phyloP scores from a whole-genome alignment of 2,329 filamentous ascomycete genomes.

The Penicillium sclerotiorum region DNA sequence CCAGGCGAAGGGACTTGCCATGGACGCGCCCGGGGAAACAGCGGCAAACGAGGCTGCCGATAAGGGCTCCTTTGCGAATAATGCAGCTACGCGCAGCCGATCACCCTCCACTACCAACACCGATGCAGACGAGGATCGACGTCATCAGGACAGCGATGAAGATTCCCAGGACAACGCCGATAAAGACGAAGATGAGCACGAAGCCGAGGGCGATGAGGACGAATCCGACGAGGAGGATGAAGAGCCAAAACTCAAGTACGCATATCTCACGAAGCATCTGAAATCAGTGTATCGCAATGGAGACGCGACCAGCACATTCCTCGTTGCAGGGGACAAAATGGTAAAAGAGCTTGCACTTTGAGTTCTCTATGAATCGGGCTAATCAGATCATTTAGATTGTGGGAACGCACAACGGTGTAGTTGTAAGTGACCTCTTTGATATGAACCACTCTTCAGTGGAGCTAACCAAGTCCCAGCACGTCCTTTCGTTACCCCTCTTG shows the following conservation, averaged over 20 bases:
- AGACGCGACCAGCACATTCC: constrained; percentile 88
- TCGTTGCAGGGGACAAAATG: constrained; percentile 96
- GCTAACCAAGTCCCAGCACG: constrained; percentile 63
- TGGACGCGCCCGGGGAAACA: constrained; percentile 43
- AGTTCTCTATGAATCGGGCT: constrained; percentile 23
- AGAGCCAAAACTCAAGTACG: constrained; percentile 92
- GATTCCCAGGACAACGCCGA: constrained; percentile 27
- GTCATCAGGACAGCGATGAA: constrained; percentile 23
- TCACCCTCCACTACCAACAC: constrained; percentile 18
- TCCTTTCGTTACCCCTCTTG: constrained; percentile 80
- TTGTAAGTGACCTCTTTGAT: constrained; percentile 73
- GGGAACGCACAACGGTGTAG: constrained; percentile 95
- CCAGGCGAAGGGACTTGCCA: constrained; percentile 34
- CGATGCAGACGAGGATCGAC: constrained; percentile 17
- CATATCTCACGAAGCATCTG: constrained; percentile 78
- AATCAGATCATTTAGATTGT: constrained; percentile 64
- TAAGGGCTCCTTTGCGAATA: constrained; percentile 22
- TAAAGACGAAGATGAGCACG: constrained; percentile 43
- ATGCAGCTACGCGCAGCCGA: constrained; percentile 21
- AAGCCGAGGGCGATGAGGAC: constrained; percentile 66
- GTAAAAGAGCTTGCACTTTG: constrained; percentile 49
- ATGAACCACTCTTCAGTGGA: too few species aligned
- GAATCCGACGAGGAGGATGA: constrained; percentile 86
- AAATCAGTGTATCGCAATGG: constrained; percentile 86
- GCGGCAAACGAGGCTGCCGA: constrained; percentile 27